Base-by-base conservation (phyloP, 176 grass and related monocot genomes). In the Oryza glaberrima region DNA sequence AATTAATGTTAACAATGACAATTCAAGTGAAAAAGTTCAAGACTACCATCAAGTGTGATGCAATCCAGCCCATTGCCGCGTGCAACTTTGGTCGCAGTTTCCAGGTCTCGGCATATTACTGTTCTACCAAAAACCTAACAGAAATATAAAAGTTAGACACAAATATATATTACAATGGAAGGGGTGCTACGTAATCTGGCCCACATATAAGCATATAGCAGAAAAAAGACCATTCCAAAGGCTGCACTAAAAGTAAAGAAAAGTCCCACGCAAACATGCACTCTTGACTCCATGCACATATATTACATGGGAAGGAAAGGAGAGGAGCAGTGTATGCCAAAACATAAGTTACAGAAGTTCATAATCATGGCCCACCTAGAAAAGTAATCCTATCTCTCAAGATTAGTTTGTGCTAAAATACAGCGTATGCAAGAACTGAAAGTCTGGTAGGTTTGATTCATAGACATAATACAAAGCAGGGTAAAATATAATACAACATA, bases 81-180 rank as follows among this genome's bases (percentile, higher is more conserved):
- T 69, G 96, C 93, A 88, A 99, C 90, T 86, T 81, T 92, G 28
- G 96, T 99, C 1, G 93, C 91, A 43, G 89, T 93, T 92, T 99
- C 93, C 72, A 99, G 89, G 75, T 99, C 91, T 43, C 96, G 91
- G 47, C 96, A 99, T 94, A 96, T 99, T 23, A 96, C 96, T 74
- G 93, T 99, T 83, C 96, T 96, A n/a, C 93, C 96, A 95, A 99
- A 99, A 78, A 99, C 88, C 96, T 96, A 90, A 28, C 48, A 85
- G 70, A 88, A 77, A 78, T 66, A 82, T 76, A 65, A 44, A 63
- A 58, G 69, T 82, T 49, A 92, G 74, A 54, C 76, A 41, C 56
- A 70, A 9, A 14, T 85, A 82, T 9, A 19, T 58, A 58, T 58
- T n/a, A 63, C 58, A 63, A 58, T 2, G 1, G 78, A 48, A 92